Evolutionary conservation across 139 green algal genomes (phyloP).

Genomic region (Picochlorum sp.): DNA sequence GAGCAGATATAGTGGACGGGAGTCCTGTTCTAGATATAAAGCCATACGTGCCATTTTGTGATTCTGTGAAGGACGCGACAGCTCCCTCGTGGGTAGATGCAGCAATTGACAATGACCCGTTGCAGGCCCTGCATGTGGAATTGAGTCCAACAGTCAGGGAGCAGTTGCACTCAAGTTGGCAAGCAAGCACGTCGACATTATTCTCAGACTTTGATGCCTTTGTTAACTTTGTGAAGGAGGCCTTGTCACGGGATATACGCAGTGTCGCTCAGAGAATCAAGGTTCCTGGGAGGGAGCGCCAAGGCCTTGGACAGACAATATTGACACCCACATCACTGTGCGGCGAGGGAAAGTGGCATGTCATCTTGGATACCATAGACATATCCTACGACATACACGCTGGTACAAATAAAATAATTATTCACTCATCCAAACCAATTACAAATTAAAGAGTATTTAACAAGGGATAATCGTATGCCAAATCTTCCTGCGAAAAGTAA

Average conservation of each 20-base stretch:
- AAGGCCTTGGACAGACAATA: constrained; percentile 9
- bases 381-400: constrained; percentile 6
- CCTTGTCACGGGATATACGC: constrained; percentile 60
- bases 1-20: constrained; percentile 83
- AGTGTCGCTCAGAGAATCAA: constrained; percentile 50
- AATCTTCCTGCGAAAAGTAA: constrained; percentile 69
- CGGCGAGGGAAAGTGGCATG: constrained; percentile 32
- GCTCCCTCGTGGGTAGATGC: constrained; percentile 69
- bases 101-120: constrained; percentile 17
- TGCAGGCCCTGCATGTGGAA: constrained; percentile 10
- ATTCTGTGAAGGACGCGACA: constrained; percentile 48
- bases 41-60: constrained; percentile 83
- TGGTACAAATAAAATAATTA: too few relatives aligned
- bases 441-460: constrained; percentile 13
- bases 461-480: constrained; percentile 54
- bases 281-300: constrained; percentile 16
- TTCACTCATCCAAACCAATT: too few relatives aligned
- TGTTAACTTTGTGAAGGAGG: constrained; percentile 33
- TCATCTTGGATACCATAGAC: constrained; percentile 49
- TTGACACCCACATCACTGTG: not conserved
- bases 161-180: constrained; percentile 12
- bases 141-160: constrained; percentile 2
- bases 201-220: constrained; percentile 20
- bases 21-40: constrained; percentile 89
- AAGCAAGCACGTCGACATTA: not conserved